Base-by-base conservation (phyloP, 106 monocot genomes). In the Triglochin maritima region DNA sequence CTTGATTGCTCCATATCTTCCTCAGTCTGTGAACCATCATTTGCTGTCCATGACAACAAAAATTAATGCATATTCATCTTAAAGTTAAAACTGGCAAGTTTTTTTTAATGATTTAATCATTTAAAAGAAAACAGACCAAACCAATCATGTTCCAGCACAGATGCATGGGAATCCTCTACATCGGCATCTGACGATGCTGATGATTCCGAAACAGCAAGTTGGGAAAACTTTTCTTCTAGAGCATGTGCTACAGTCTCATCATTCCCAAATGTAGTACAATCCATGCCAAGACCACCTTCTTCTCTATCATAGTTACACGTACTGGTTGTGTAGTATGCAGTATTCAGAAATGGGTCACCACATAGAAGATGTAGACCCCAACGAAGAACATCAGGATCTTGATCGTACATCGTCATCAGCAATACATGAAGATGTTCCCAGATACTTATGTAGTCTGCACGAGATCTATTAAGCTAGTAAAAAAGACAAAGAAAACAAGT, bases 311-410 rank as follows among this genome's bases (percentile, higher is more conserved):
- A 69, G 62, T 43, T 55, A 68, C 29, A 59, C 15, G 47, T 56
- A 77, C 46, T 47, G 17, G 44, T 58, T 63, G 64, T 74, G 59
- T 49, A 68, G 64, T 70, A 81, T 9, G 41, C 68, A 60, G 71
- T 29, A 49, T 50, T 60, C 17, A 60, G 66, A 41, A 42, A 46
- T 11, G 51, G 55, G 57, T 86, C 84, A 48, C 75, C 75, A 66
- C 56, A 63, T 44, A 95, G 87, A 62, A 70, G 87, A 76, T 95
- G 78, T 14, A 95, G 87, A 68, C 90, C 90, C 94, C 94, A 95
- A 41, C 87, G 78, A 75, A 75, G 12, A 57, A 95, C 73, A 74
- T 90, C 81, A 58, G 87, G 83, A 87, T 95, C 94, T 70, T 79
- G 77, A 52, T 94, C 86, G 11, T 62, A 62, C 62, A 62, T 62